A percentile compares a stretch with the other conserved stretches of the same genome.
Conservation (phyloP, 352 stramenopile genomes). For the Phytopythium montanum region DNA sequence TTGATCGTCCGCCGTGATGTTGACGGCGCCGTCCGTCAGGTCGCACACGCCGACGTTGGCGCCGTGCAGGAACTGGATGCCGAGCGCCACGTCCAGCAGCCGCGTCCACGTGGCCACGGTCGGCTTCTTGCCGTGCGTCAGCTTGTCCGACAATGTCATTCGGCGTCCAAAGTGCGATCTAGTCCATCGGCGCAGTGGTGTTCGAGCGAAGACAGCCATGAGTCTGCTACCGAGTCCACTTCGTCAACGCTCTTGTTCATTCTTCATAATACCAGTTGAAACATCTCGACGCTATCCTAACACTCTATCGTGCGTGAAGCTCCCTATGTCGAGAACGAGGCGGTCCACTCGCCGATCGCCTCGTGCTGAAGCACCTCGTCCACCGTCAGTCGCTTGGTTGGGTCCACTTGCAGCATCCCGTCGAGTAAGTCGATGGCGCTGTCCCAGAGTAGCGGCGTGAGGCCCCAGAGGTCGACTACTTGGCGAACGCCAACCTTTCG, state of each 20-base stretch:
- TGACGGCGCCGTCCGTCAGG: conserved; percentile 3
- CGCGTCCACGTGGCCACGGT: too few relatives aligned
- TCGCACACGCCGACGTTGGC: too few relatives aligned
- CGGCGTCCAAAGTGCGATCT: too few relatives aligned
- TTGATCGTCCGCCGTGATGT: conserved; percentile 2
- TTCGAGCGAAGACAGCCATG: too few relatives aligned
- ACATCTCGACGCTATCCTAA: background rate
- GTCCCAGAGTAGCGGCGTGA: conserved; percentile 16
- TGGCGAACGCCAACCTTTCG: conserved; percentile 20
- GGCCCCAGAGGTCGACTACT: conserved; percentile 27
- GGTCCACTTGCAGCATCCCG: conserved; percentile 25
- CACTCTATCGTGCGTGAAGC: background rate
- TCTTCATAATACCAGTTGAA: too few relatives aligned
- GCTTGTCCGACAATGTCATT: too few relatives aligned
- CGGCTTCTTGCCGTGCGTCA: too few relatives aligned
- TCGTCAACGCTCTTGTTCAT: too few relatives aligned
- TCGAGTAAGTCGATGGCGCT: conserved; percentile 18
- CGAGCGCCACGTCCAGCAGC: too few relatives aligned
- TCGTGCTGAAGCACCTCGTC: conserved; percentile 15
- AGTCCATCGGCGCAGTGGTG: too few relatives aligned
- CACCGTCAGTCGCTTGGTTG: conserved; percentile 21
- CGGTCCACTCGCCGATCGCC: conserved; percentile 9
- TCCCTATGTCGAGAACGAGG: background rate
- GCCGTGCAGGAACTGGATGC: too few relatives aligned
- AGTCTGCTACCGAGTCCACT: too few relatives aligned